phyloP scores from a whole-genome alignment of 148 eudicot genomes.

The Suaeda aralocaspica region DNA sequence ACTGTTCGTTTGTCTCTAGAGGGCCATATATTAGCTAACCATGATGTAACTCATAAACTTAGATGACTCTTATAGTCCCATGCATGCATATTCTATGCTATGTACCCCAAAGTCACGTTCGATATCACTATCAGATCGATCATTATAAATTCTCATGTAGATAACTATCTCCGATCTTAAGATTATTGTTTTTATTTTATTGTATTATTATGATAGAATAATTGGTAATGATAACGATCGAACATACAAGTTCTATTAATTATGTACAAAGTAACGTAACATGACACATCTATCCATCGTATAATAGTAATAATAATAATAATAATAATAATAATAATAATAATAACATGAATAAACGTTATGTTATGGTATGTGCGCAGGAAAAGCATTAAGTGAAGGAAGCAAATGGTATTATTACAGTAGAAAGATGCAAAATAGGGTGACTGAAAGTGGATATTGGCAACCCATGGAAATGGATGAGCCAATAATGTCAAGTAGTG shows the following conservation, averaged over 20 bases:
- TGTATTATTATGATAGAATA: no score
- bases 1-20: neutral
- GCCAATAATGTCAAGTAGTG: conserved; percentile 37
- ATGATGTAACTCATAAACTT: conserved; percentile 10
- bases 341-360: neutral
- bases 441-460: conserved; percentile 69
- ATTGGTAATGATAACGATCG: no score
- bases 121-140: neutral
- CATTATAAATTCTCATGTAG: neutral
- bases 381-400: conserved; percentile 80
- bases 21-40: neutral
- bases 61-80: neutral
- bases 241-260: no score
- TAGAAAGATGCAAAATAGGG: conserved; percentile 52
- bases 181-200: no score
- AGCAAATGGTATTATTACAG: conserved; percentile 80
- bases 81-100: neutral
- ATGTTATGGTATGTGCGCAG: conserved; percentile 25
- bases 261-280: no score
- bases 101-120: neutral
- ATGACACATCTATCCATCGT: no score
- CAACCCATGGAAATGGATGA: conserved; percentile 59
- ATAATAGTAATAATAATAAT: neutral
- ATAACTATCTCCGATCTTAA: no score
- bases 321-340: neutral